These are phyloP conservation scores for Ilyonectria sp. DNA, from an alignment of 2,329 filamentous ascomycete species.

Conservation along the genomic window DNA sequence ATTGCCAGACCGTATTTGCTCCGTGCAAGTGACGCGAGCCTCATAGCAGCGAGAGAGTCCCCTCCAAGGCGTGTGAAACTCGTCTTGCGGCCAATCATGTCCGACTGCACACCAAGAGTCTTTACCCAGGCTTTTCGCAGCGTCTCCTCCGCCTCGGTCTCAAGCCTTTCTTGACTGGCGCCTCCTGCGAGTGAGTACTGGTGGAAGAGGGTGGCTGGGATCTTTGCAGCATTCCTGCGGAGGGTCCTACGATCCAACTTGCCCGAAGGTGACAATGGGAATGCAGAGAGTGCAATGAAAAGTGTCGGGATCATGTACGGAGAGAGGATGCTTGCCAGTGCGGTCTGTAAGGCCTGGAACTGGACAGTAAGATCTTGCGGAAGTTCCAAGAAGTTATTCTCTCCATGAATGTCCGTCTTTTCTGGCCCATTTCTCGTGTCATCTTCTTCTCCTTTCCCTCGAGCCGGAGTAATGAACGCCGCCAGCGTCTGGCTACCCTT, in stretches of 20 bases:
- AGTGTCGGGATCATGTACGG: constrained; percentile 60
- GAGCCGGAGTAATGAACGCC: constrained; percentile 36
- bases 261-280: constrained; percentile 59
- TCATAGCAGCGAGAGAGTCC: constrained; percentile 48
- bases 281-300: constrained; percentile 57
- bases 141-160: constrained; percentile 54
- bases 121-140: constrained; percentile 45
- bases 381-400: background rate
- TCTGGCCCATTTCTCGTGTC: too few species aligned
- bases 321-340: constrained; percentile 26
- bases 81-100: constrained; percentile 40
- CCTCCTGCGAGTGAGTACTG: constrained; percentile 35
- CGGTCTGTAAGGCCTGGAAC: constrained; percentile 30
- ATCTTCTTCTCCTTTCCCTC: background rate
- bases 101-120: constrained; percentile 1
- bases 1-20: constrained; percentile 31
- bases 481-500: constrained; percentile 48
- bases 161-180: constrained; percentile 49
- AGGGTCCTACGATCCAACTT: constrained; percentile 62
- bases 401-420: background rate
- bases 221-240: constrained; percentile 27
- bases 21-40: constrained; percentile 39
- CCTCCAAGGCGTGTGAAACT: constrained; percentile 63
- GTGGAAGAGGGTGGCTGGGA: constrained; percentile 22
- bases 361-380: constrained; percentile 12